Conservation (phyloP, 768 basidiomycete genomes). For the Ramaria sp. region DNA sequence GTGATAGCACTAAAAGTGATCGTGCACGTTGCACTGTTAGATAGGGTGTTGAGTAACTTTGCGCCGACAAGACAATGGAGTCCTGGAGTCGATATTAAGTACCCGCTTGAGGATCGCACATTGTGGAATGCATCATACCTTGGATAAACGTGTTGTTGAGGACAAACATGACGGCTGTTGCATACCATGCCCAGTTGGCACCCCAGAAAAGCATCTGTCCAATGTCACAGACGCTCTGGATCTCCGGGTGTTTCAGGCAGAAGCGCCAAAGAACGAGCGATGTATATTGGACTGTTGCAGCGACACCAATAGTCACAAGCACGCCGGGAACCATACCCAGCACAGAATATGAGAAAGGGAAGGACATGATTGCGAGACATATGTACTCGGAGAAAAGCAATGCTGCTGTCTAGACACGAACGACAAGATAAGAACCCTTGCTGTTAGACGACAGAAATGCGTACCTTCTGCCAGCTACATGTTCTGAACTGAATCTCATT, state of each 20-base stretch:
- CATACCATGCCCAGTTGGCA: slow-evolving; percentile 36
- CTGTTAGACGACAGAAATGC: neutral
- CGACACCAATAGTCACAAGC: slow-evolving; percentile 30
- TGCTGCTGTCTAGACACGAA: slow-evolving; percentile 26
- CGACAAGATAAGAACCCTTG: neutral
- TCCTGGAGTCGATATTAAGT: slow-evolving; percentile 15
- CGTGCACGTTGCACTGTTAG: slow-evolving; percentile 31
- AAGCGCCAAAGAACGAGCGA: slow-evolving; percentile 38
- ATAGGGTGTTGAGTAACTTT: slow-evolving; percentile 34
- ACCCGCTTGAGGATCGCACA: neutral
- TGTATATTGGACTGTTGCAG: slow-evolving; percentile 32
- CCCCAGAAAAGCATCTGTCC: slow-evolving; percentile 37
- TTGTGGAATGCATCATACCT: slow-evolving; percentile 18
- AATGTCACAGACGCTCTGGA: slow-evolving; percentile 42
- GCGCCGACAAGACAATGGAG: slow-evolving; percentile 38
- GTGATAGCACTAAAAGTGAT: slow-evolving; percentile 28
- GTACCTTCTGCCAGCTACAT: slow-evolving; percentile 40
- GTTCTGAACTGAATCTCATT: slow-evolving; percentile 29
- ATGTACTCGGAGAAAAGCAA: slow-evolving; percentile 38
- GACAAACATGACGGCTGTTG: slow-evolving; percentile 41
- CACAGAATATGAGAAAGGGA: slow-evolving; percentile 32
- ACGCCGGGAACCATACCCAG: slow-evolving; percentile 34
- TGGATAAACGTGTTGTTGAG: slow-evolving; percentile 47
- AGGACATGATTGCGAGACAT: slow-evolving; percentile 31
- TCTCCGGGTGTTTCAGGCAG: slow-evolving; percentile 38